Evolutionary conservation across 345 rosid species (phyloP), one percentile per base, ranked within the genome.

Genomic region (Jatropha curcas): DNA sequence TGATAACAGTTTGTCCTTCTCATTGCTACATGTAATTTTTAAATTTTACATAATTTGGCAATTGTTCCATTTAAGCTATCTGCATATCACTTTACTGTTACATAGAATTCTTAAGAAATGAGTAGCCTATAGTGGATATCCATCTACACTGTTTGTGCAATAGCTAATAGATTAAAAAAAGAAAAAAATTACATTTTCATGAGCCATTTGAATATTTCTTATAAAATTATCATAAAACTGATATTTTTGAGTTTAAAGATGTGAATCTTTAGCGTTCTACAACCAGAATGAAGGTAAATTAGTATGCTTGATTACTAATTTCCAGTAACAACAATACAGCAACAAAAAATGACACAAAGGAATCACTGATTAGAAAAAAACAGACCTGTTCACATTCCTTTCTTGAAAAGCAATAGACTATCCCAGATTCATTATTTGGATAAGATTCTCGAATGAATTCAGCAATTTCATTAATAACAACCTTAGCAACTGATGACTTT

Each of bases 361-460:
- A 31, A 28, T 53, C 35, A 67, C 60, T 58, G 55, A 60, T 67
- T 70, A 39, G 41, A 53, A 67, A 48, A 69, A 67, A n/a, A 70
- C 66, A 62, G 59, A 92, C 98, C 98, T 94, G 98, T 80, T 90
- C 93, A 61, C 98, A 94, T 74, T 94, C 97, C 82, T 90, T 94
- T 80, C 93, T 86, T 4, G 98, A 94, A 84, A 92, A 92, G 84
- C 98, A 94, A 82, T 94, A 94, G 34, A 94, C 91, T 37, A 94
- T 94, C 65, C 98, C 98, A 59, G 98, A 94, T 78, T 94, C 98
- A 70, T 87, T 87, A 70, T 90, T 89, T 69, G 93, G 85, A 84
- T 88, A 94, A 58, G 93, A 90, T 77, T 88, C 90, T 73, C 73
- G 86, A 76, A 92, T 89, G 72, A 86, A 88, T 39, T 90, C 86